These are phyloP conservation scores for Sclerotinia minor DNA, from an alignment of 2,329 filamentous ascomycete genomes.

Conservation along the genomic window DNA sequence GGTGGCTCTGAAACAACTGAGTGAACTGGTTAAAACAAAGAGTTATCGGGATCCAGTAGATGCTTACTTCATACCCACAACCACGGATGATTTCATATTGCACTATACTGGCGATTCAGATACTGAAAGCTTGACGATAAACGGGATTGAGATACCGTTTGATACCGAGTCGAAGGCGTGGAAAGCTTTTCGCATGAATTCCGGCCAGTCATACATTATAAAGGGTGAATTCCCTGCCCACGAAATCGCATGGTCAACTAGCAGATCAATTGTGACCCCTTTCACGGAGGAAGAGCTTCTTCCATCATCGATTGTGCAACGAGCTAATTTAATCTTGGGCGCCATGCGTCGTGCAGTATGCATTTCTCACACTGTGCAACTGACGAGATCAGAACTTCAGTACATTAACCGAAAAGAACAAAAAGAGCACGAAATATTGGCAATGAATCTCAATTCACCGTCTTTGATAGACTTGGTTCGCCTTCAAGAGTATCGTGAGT, in stretches of 20 bases:
- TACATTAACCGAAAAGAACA: background rate
- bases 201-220: background rate
- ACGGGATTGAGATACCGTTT: background rate
- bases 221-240: background rate
- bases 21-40: background rate
- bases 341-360: background rate
- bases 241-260: background rate
- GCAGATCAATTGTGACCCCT: background rate
- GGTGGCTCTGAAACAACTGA: background rate
- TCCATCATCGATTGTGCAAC: background rate
- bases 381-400: background rate
- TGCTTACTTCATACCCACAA: slow-evolving; percentile 2
- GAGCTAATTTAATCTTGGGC: background rate
- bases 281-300: background rate
- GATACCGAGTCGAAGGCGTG: background rate
- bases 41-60: rapidly evolving
- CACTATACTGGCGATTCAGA: background rate
- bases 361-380: background rate
- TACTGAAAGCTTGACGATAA: background rate
- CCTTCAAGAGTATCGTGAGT: background rate
- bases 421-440: background rate
- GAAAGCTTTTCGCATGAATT: background rate
- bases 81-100: background rate
- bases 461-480: background rate
- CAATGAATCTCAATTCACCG: background rate